A percentile compares a stretch with the other conserved stretches of the same genome.
phyloP scores from a whole-genome alignment of 371 early-diverging fungal genomes.

The Nematocida parisii region DNA sequence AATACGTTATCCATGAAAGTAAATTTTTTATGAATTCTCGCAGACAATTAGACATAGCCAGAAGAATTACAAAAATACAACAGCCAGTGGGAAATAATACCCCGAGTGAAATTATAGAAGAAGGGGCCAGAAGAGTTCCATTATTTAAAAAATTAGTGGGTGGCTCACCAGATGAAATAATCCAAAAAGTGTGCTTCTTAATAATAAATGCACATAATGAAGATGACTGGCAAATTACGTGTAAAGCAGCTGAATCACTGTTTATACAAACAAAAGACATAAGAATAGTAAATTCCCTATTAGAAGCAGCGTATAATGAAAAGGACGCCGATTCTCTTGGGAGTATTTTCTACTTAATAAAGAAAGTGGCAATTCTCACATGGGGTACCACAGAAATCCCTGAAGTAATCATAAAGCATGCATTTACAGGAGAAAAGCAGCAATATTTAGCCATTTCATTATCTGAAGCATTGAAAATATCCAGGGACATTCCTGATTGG shows the following conservation, averaged over 20 bases:
- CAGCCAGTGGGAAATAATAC: background rate
- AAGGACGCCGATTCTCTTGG: background rate
- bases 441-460: slow-evolving; percentile 10
- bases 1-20: background rate
- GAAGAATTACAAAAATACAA: slow-evolving; percentile 17
- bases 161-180: background rate
- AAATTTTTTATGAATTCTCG: slow-evolving; percentile 24
- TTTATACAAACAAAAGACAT: background rate
- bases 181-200: background rate
- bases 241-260: slow-evolving; percentile 7
- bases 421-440: background rate
- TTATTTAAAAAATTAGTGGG: background rate
- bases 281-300: background rate
- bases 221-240: slow-evolving; percentile 9
- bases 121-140: background rate
- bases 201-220: slow-evolving; percentile 5
- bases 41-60: background rate
- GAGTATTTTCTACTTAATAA: slow-evolving; percentile 4
- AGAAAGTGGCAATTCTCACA: background rate
- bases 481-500: background rate
- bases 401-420: background rate
- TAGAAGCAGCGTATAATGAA: background rate
- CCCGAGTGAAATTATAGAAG: background rate
- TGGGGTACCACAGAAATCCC: background rate
- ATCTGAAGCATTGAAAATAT: background rate